Conservation (phyloP, 192 early-diverging fungal genomes). For the Thamnidium elegans region DNA sequence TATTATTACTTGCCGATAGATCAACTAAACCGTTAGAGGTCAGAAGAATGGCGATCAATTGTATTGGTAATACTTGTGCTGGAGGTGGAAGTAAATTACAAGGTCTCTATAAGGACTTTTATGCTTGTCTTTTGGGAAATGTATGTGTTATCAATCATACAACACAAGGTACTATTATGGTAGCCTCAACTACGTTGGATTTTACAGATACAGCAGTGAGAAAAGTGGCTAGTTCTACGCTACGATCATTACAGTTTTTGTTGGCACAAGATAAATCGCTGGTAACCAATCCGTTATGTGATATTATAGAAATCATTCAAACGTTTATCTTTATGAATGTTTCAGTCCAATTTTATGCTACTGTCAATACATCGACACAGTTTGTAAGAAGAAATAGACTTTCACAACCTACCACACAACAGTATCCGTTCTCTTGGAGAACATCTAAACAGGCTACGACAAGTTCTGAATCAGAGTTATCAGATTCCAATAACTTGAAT, state of each 20-base stretch:
- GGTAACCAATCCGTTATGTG: constrained; percentile 36
- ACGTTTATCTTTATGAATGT: constrained; percentile 49
- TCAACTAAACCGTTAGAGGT: constrained; percentile 34
- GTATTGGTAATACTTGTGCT: constrained; percentile 63
- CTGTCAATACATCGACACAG: background rate
- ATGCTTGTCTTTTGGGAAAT: constrained; percentile 47
- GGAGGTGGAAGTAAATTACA: constrained; percentile 54
- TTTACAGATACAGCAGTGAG: constrained; percentile 29
- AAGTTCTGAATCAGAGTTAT: constrained; percentile 57
- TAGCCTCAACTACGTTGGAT: constrained; percentile 16
- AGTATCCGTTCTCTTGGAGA: constrained; percentile 8
- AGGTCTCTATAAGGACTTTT: constrained; percentile 45
- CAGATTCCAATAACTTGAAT: constrained; percentile 35
- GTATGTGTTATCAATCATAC: constrained; percentile 31
- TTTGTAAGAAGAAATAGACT: constrained; percentile 3
- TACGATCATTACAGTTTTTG: constrained; percentile 54
- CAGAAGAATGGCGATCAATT: constrained; percentile 65
- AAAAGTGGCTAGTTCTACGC: constrained; percentile 50
- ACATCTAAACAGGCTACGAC: constrained; percentile 7
- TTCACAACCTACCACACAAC: background rate
- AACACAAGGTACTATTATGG: constrained; percentile 17
- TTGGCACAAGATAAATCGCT: constrained; percentile 47
- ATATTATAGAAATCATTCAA: constrained; percentile 48
- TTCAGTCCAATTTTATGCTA: constrained; percentile 25
- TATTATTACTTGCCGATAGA: constrained; percentile 24